Percentiles rank a stretch among this genome's conserved stretches.
Conservation (phyloP, 495 filamentous ascomycete species). For the Platismatia glauca region DNA sequence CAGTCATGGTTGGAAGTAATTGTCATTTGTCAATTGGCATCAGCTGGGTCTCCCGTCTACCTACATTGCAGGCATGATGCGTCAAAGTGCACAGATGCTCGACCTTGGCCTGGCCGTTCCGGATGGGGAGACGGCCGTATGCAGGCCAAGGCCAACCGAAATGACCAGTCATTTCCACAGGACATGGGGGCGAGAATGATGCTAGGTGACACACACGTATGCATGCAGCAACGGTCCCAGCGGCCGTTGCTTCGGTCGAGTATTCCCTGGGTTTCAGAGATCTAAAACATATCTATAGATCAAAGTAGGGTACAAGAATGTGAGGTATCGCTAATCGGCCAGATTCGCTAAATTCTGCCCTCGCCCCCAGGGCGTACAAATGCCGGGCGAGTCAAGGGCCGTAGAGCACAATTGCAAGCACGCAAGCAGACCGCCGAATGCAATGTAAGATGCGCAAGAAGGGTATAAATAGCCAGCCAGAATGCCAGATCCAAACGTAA, state of each 20-base stretch:
- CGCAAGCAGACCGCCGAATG: slow-evolving; percentile 5
- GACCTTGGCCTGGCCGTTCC: not conserved
- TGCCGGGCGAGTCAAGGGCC: not conserved
- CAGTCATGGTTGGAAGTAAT: not conserved
- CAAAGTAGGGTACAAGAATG: slow-evolving; percentile 10
- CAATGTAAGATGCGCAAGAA: slow-evolving; percentile 10
- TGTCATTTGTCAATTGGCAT: not conserved
- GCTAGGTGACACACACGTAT: too few species aligned
- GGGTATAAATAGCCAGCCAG: slow-evolving; percentile 7
- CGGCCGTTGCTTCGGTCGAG: not conserved
- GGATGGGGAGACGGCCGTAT: not conserved
- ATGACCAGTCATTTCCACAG: not conserved
- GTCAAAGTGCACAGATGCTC: not conserved
- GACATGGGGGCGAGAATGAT: not conserved
- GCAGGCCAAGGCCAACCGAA: not conserved
- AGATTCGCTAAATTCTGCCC: not conserved
- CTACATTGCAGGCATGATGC: not conserved
- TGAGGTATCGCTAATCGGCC: not conserved
- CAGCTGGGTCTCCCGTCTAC: not conserved
- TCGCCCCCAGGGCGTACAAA: slow-evolving; percentile 2
- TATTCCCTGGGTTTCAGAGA: not conserved
- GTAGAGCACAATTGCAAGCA: not conserved
- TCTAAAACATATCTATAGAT: not conserved
- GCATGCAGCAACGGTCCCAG: not conserved
- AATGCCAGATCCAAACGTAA: slow-evolving; percentile 9